Conservation (phyloP, 257 asterid species). For the Fraxinus excelsior region DNA sequence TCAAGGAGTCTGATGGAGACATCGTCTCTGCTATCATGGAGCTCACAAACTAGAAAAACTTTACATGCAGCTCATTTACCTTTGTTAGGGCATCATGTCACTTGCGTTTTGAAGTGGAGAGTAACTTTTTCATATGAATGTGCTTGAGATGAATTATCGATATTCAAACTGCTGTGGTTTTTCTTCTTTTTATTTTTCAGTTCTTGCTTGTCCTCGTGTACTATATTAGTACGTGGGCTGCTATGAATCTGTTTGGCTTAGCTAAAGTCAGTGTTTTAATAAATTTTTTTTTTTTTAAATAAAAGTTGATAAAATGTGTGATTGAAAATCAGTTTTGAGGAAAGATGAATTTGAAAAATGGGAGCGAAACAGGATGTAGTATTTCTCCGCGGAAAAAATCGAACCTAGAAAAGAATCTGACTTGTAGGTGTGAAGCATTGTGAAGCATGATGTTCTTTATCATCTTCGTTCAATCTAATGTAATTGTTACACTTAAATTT, state of each 20-base stretch:
- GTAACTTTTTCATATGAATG: not conserved
- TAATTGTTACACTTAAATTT: too few relatives aligned
- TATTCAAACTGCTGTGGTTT: not conserved
- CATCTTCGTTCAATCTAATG: too few relatives aligned
- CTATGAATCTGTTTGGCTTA: not conserved
- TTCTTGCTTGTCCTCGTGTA: not conserved
- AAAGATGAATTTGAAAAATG: too few relatives aligned
- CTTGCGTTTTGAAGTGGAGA: not conserved
- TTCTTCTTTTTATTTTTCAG: not conserved
- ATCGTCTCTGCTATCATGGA: constrained; percentile 72
- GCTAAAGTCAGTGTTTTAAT: too few relatives aligned
- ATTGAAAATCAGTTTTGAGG: too few relatives aligned
- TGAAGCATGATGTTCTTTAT: too few relatives aligned
- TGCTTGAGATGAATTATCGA: not conserved
- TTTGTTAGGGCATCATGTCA: not conserved
- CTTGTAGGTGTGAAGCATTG: too few relatives aligned
- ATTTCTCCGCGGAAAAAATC: too few relatives aligned
- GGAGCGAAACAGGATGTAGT: too few relatives aligned
- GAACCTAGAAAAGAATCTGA: too few relatives aligned
- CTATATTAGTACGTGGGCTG: not conserved
- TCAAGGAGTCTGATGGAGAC: constrained; percentile 56
- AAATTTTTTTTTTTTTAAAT: too few relatives aligned
- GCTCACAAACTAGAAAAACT: constrained; percentile 49
- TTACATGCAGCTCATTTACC: not conserved
- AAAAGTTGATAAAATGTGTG: too few relatives aligned